Conservation (phyloP, 768 basidiomycete species). For the Auricularia heimuer region DNA sequence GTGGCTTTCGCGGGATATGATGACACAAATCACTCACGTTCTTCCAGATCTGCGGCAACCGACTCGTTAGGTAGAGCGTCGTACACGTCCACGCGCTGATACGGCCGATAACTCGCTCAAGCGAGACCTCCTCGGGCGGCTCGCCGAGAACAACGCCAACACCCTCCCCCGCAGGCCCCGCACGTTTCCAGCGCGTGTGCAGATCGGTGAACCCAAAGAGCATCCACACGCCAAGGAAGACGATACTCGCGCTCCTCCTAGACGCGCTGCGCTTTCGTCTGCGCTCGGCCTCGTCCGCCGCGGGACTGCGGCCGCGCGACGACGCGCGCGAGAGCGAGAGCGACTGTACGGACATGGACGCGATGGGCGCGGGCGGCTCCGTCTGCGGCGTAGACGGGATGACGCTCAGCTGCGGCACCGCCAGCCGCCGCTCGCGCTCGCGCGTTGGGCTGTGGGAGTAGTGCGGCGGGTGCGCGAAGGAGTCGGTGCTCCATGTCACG, state of each 20-base stretch:
- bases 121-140: conserved; percentile 10
- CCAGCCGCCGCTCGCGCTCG: conserved; percentile 25
- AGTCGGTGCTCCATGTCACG: conserved; percentile 34
- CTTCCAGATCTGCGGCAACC: conserved; percentile 98
- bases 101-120: conserved; percentile 71
- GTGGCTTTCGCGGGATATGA: neutral
- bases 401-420: conserved; percentile 18
- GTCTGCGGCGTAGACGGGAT: neutral
- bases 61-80: conserved; percentile 82
- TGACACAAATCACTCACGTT: conserved; percentile 53
- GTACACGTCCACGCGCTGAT: conserved; percentile 94
- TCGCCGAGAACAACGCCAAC: neutral
- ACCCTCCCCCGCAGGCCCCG: neutral
- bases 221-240: conserved; percentile 71
- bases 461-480: conserved; percentile 15
- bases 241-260: conserved; percentile 62
- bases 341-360: conserved; percentile 37
- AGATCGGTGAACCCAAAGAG: conserved; percentile 39
- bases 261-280: conserved; percentile 48
- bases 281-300: neutral
- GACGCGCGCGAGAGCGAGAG: conserved; percentile 26
- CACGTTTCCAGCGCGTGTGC: neutral
- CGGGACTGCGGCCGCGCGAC: neutral
- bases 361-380: conserved; percentile 16
- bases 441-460: conserved; percentile 22